Conservation (phyloP, 257 asterid species). For the Thymus mandschuricus region DNA sequence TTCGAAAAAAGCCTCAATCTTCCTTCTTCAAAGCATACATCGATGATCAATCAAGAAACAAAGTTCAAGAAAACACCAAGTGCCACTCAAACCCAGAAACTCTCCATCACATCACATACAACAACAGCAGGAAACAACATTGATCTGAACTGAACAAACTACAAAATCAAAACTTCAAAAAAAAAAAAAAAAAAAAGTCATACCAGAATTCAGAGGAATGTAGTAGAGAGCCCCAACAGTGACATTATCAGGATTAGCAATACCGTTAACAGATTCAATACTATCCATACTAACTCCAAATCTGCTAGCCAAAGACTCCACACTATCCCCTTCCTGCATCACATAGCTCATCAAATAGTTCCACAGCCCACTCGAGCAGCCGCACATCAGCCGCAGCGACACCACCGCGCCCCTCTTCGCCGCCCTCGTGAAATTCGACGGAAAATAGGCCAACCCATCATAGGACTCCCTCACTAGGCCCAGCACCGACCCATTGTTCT, state of each 20-base stretch:
- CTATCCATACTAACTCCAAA: conserved; percentile 98
- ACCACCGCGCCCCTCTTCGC: conserved; percentile 87
- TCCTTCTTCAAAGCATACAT: not conserved
- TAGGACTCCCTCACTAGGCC: conserved; percentile 71
- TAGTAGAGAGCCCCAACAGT: conserved; percentile 81
- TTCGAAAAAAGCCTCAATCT: not conserved
- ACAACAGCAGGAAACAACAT: conserved; percentile 13
- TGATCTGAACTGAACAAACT: not conserved
- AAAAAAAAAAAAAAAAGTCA: conserved; percentile 1
- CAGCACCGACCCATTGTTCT: conserved; percentile 70
- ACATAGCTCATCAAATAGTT: conserved; percentile 96
- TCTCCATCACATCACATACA: not conserved
- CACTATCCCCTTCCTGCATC: conserved; percentile 85
- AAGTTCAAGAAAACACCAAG: conserved; percentile 24
- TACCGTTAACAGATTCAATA: conserved; percentile 79
- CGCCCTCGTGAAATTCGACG: conserved; percentile 69
- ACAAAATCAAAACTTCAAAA: not conserved
- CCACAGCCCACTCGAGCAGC: conserved; percentile 96
- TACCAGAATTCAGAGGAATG: conserved; percentile 87
- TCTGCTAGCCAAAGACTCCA: conserved; percentile 86
- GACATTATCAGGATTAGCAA: conserved; percentile 81
- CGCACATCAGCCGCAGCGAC: conserved; percentile 76
- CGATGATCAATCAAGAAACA: not conserved
- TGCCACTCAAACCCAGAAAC: conserved; percentile 27
- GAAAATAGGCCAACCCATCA: conserved; percentile 78